Percentiles rank a stretch among this genome's conserved stretches.
Conservation (phyloP, 345 rosid genomes). For the Murraya paniculata region DNA sequence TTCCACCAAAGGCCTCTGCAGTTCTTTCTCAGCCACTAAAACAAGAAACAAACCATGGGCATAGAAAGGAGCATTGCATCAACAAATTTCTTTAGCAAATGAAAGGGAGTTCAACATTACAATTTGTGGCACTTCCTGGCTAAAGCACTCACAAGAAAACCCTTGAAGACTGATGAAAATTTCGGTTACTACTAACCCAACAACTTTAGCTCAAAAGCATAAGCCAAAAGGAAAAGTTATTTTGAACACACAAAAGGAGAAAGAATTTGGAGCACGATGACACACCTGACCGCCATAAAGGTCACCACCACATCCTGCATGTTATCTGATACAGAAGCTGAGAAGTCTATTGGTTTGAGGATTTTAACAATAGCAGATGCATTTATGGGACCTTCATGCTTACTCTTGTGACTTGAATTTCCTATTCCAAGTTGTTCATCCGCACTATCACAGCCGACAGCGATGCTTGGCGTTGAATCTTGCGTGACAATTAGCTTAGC, state of each 20-base stretch:
- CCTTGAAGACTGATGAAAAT: not conserved
- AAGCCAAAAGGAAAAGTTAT: not conserved
- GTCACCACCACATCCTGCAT: slow-evolving; percentile 72
- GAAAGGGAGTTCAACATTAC: not conserved
- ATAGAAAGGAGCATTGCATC: not conserved
- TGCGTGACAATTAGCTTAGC: slow-evolving; percentile 30
- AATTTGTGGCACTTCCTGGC: not conserved
- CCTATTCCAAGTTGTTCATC: slow-evolving; percentile 41
- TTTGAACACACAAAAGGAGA: not conserved
- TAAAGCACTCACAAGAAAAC: slow-evolving; percentile 2
- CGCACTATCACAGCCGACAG: slow-evolving; percentile 41
- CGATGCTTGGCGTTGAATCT: slow-evolving; percentile 34
- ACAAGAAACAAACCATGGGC: not conserved
- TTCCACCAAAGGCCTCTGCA: not conserved
- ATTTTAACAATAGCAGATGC: slow-evolving; percentile 52
- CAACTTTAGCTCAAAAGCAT: not conserved
- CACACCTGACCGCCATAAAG: slow-evolving; percentile 79
- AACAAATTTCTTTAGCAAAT: not conserved
- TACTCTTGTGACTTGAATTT: slow-evolving; percentile 38
- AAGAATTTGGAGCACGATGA: slow-evolving; percentile 12
- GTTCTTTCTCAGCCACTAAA: not conserved
- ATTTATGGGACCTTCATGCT: slow-evolving; percentile 40
- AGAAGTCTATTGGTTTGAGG: slow-evolving; percentile 66
- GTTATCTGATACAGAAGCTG: slow-evolving; percentile 56
- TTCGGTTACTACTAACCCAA: not conserved